phyloP scores from a whole-genome alignment of 192 early-diverging fungal species.

The Dispira simplex region DNA sequence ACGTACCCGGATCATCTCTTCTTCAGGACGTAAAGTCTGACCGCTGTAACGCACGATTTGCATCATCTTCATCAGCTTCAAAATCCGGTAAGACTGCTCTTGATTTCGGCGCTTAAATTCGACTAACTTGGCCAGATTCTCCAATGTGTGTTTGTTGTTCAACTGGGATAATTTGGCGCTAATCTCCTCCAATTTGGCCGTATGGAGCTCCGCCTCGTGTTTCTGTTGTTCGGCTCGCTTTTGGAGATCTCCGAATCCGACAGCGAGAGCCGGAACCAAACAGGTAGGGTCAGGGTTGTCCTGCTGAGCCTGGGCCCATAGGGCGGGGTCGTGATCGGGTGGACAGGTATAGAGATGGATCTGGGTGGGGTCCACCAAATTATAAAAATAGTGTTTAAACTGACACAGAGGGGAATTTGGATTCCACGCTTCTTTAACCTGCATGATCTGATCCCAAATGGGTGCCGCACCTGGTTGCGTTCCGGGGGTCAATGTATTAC shows the following conservation, averaged over 20 bases:
- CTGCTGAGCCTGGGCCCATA: constrained; percentile 70
- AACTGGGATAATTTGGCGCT: constrained; percentile 36
- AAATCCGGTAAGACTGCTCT: constrained; percentile 54
- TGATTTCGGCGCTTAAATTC: constrained; percentile 67
- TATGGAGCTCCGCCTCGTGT: constrained; percentile 44
- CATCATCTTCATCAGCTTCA: constrained; percentile 76
- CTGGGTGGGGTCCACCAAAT: constrained; percentile 78
- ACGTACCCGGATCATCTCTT: constrained; percentile 59
- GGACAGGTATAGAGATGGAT: constrained; percentile 60
- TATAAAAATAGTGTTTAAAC: constrained; percentile 95
- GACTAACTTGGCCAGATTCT: constrained; percentile 53
- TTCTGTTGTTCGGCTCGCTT: constrained; percentile 72
- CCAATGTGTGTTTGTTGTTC: constrained; percentile 48
- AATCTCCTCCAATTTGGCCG: constrained; percentile 55
- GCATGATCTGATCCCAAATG: constrained; percentile 43
- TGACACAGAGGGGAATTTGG: constrained; percentile 58
- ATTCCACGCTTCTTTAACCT: constrained; percentile 63
- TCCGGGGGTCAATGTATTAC: background rate
- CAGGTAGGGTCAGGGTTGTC: constrained; percentile 82
- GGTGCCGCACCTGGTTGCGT: constrained; percentile 12
- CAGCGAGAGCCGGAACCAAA: constrained; percentile 81
- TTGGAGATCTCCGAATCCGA: constrained; percentile 81
- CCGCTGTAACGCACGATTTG: constrained; percentile 75
- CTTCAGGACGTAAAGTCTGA: constrained; percentile 63
- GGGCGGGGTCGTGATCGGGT: constrained; percentile 29